These are phyloP conservation scores for Fragilaria radians DNA, from an alignment of 108 stramenopile genomes.

Conservation along the genomic window DNA sequence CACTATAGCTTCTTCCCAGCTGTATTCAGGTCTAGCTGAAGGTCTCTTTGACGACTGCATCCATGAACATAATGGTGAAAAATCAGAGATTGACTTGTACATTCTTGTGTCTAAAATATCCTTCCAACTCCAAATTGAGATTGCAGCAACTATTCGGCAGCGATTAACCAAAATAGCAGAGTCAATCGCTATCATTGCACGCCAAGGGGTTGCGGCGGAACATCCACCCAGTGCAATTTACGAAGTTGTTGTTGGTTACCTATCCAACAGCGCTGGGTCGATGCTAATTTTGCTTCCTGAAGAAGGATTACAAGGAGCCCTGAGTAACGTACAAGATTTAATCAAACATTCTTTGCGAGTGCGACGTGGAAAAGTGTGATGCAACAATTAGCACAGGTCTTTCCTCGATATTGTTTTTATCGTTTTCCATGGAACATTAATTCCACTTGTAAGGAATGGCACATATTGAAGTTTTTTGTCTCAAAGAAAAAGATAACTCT, in stretches of 20 bases:
- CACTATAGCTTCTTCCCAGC: conserved; percentile 5
- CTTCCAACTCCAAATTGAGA: conserved; percentile 36
- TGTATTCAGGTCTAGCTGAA: background rate
- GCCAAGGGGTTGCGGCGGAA: conserved; percentile 44
- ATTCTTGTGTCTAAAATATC: conserved; percentile 14
- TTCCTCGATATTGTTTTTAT: no score
- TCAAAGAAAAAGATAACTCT: no score
- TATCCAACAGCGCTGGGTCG: conserved; percentile 15
- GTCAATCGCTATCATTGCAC: conserved; percentile 48
- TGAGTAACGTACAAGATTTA: conserved; percentile 36
- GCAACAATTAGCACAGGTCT: no score
- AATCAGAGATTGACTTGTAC: conserved; percentile 39
- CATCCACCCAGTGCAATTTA: conserved; percentile 50
- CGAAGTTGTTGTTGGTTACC: conserved; percentile 57
- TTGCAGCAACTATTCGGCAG: conserved; percentile 20
- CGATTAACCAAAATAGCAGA: conserved; percentile 37
- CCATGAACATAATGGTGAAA: conserved; percentile 23
- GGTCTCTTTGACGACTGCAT: conserved; percentile 17
- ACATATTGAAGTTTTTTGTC: no score
- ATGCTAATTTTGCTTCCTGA: conserved; percentile 48
- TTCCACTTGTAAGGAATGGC: no score
- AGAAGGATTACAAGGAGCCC: conserved; percentile 45
- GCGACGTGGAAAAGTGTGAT: conserved; percentile 24
- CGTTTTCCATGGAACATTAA: no score
- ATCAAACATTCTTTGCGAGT: conserved; percentile 39